Conservation (phyloP, 225 moss, liverwort and hornwort genomes). For the Marchantia paleacea region DNA sequence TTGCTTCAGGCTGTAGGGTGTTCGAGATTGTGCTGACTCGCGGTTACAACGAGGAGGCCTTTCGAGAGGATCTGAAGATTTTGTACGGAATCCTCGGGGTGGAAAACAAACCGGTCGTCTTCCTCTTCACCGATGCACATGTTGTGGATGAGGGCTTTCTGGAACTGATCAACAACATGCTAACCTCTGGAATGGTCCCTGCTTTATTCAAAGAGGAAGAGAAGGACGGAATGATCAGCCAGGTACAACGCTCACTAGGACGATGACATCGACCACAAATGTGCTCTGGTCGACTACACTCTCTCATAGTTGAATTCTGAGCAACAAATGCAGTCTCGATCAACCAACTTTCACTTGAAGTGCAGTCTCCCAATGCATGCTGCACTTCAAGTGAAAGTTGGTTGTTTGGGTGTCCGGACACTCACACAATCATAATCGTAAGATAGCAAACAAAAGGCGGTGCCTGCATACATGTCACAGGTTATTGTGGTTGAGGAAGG, state of each 20-base stretch:
- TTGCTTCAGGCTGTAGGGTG: constrained; percentile 57
- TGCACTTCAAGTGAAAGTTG: too few species aligned
- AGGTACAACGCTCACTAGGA: constrained; percentile 28
- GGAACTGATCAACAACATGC: constrained; percentile 88
- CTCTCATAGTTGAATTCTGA: too few species aligned
- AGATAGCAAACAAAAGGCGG: too few species aligned
- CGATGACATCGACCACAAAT: too few species aligned
- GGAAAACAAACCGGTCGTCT: constrained; percentile 61
- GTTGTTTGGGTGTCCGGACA: too few species aligned
- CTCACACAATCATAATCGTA: too few species aligned
- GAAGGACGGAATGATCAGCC: constrained; percentile 83
- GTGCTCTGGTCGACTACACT: too few species aligned
- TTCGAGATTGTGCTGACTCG: constrained; percentile 80
- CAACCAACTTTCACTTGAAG: too few species aligned
- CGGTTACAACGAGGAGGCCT: constrained; percentile 79
- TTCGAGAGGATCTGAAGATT: constrained; percentile 70
- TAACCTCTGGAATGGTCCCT: constrained; percentile 90
- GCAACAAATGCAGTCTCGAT: too few species aligned
- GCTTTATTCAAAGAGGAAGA: constrained; percentile 90
- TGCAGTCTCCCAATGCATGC: too few species aligned
- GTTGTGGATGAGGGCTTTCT: constrained; percentile 77
- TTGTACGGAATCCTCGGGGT: constrained; percentile 68
- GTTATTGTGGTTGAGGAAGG: too few species aligned
- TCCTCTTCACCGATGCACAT: constrained; percentile 86
- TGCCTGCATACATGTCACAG: too few species aligned